Evolutionary conservation across 768 basidiomycete genomes (phyloP).

Genomic region (Leucosporidium scottii): DNA sequence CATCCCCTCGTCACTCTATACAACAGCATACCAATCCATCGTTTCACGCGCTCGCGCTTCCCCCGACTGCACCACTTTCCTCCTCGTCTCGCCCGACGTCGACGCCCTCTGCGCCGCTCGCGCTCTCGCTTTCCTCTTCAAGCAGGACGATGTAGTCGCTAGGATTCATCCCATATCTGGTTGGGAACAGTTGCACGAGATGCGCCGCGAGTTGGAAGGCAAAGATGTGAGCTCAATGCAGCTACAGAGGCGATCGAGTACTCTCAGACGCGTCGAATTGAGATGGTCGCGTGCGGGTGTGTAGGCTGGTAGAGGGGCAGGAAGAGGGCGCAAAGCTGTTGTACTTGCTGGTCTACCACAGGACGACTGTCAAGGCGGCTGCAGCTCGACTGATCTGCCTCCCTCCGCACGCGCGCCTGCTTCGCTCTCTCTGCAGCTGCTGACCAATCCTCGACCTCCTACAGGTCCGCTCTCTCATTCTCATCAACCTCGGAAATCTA

Average conservation of each 20-base stretch:
- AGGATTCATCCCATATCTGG: constrained; percentile 72
- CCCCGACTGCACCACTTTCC: constrained; percentile 62
- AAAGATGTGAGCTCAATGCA: constrained; percentile 43
- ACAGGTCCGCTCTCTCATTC: constrained; percentile 78
- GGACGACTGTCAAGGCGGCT: no score
- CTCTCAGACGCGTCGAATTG: neutral
- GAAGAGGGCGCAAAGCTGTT: no score
- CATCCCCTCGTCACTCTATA: constrained; percentile 45
- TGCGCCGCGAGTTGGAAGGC: constrained; percentile 59
- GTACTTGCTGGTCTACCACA: no score
- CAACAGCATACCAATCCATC: constrained; percentile 64
- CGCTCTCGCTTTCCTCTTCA: constrained; percentile 18
- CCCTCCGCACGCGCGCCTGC: no score
- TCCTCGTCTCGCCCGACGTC: constrained; percentile 81
- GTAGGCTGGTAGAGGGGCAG: no score
- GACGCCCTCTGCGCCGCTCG: constrained; percentile 73
- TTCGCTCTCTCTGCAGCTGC: neutral
- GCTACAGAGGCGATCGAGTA: neutral
- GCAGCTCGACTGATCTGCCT: no score
- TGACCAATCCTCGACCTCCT: neutral
- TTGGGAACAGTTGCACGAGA: constrained; percentile 62
- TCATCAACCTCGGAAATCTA: constrained; percentile 86
- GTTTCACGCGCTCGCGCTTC: constrained; percentile 42
- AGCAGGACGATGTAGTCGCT: constrained; percentile 5
- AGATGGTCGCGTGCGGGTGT: neutral